A percentile compares a stretch with the other conserved stretches of the same genome.
These are phyloP conservation scores for Penicillium paxilli DNA, from an alignment of 495 filamentous ascomycete species.

Conservation along the genomic window DNA sequence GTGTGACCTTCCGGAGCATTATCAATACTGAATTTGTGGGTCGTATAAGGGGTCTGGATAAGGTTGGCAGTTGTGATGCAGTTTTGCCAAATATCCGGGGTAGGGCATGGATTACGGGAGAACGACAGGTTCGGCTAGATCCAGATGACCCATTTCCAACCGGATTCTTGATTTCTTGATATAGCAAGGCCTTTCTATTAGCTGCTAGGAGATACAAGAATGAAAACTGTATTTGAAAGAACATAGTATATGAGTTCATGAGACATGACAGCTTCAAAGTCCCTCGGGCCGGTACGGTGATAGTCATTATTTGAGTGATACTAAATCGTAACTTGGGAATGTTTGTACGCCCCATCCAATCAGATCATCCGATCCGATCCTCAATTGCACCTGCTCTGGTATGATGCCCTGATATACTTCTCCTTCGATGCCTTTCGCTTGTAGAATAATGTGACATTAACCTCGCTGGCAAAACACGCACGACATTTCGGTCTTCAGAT, in stretches of 20 bases:
- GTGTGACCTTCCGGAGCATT: slow-evolving; percentile 30
- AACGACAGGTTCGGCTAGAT: slow-evolving; percentile 31
- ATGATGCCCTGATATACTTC: slow-evolving; percentile 32
- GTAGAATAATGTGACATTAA: slow-evolving; percentile 32
- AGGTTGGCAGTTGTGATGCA: slow-evolving; percentile 24
- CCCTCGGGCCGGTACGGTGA: no score
- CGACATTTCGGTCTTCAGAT: slow-evolving; percentile 29
- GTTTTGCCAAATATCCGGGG: slow-evolving; percentile 33
- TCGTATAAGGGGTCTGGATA: slow-evolving; percentile 26
- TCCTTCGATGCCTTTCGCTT: slow-evolving; percentile 28
- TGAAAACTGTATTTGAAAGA: not conserved
- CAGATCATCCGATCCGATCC: slow-evolving; percentile 1
- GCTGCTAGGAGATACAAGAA: not conserved
- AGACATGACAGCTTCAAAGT: no score
- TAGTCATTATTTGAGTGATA: no score
- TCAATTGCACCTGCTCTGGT: slow-evolving; percentile 7
- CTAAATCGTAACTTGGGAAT: no score
- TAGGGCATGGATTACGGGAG: slow-evolving; percentile 36
- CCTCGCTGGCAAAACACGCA: slow-evolving; percentile 12
- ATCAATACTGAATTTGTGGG: slow-evolving; percentile 29
- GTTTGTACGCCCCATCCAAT: no score
- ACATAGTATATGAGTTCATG: no score
- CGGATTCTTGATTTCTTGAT: not conserved
- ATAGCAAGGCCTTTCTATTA: no score
- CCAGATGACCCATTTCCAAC: slow-evolving; percentile 30